These are phyloP conservation scores for Paramyrothecium roridum DNA, from an alignment of 2,329 filamentous ascomycete genomes.

Conservation along the genomic window DNA sequence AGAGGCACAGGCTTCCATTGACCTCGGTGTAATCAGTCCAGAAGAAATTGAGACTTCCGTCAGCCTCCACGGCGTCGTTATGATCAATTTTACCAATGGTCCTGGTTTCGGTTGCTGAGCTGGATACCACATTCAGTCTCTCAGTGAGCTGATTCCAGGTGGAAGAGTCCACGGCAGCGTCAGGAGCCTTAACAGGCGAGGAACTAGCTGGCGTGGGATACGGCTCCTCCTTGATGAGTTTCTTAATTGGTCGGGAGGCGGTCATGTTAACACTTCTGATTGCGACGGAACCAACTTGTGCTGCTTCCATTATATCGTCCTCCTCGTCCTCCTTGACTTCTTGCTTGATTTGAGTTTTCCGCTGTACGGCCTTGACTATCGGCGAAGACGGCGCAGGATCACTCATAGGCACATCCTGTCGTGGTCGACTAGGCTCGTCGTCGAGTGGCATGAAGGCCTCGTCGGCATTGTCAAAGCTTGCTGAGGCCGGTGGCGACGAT, in stretches of 20 bases:
- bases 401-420: slow-evolving; percentile 67
- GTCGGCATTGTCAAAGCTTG: slow-evolving; percentile 48
- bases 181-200: slow-evolving; percentile 63
- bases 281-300: slow-evolving; percentile 68
- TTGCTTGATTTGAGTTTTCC: slow-evolving; percentile 56
- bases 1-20: slow-evolving; percentile 86
- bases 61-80: slow-evolving; percentile 84
- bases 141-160: slow-evolving; percentile 86
- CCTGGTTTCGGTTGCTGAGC: slow-evolving; percentile 60
- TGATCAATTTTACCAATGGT: slow-evolving; percentile 78
- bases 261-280: slow-evolving; percentile 78
- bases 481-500: slow-evolving; percentile 42
- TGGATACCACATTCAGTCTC: slow-evolving; percentile 81
- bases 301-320: slow-evolving; percentile 84
- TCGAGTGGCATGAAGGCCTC: slow-evolving; percentile 58
- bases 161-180: slow-evolving; percentile 68
- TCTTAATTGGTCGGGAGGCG: slow-evolving; percentile 70
- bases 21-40: slow-evolving; percentile 96
- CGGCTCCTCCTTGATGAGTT: slow-evolving; percentile 63
- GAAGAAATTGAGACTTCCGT: slow-evolving; percentile 90
- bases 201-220: slow-evolving; percentile 73
- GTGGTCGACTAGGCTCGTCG: slow-evolving; percentile 48
- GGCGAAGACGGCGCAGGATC: slow-evolving; percentile 87
- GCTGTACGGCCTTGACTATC: slow-evolving; percentile 71
- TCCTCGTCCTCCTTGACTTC: slow-evolving; percentile 64